Percentiles rank a stretch among this genome's conserved stretches.
phyloP scores from a whole-genome alignment of 768 basidiomycete genomes.

The Pleurotus sapidus region DNA sequence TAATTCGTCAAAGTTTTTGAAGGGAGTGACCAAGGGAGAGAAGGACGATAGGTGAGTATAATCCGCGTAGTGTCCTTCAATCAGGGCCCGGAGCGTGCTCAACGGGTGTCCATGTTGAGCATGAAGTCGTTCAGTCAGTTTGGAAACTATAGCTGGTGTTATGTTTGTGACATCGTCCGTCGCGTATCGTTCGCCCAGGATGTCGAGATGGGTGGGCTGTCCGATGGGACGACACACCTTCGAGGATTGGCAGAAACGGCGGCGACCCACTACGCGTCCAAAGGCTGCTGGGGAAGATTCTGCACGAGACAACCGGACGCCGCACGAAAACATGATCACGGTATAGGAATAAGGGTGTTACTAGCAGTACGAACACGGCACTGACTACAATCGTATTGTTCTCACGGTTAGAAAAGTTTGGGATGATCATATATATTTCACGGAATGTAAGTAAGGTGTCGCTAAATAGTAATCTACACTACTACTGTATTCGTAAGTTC shows the following conservation, averaged over 20 bases:
- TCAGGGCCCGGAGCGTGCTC: constrained; percentile 75
- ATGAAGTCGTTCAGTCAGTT: constrained; percentile 76
- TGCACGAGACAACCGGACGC: neutral
- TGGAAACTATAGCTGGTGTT: constrained; percentile 80
- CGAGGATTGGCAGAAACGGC: constrained; percentile 3
- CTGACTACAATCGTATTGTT: neutral
- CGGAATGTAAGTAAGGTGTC: constrained; percentile 3
- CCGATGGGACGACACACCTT: neutral
- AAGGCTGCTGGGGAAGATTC: neutral
- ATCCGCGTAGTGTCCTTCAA: constrained; percentile 80
- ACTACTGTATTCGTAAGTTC: constrained; percentile 6
- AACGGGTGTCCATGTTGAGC: constrained; percentile 79
- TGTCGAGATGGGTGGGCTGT: constrained; percentile 32
- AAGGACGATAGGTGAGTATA: constrained; percentile 74
- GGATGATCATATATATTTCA: constrained; percentile 1
- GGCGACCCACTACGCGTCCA: neutral
- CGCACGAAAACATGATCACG: neutral
- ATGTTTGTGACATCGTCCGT: constrained; percentile 84
- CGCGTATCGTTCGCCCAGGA: constrained; percentile 66
- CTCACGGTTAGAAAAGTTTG: neutral
- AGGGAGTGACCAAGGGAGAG: constrained; percentile 86
- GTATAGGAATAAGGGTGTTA: neutral
- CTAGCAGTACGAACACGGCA: neutral
- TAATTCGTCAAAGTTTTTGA: constrained; percentile 95
- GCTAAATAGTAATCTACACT: constrained; percentile 9